phyloP scores from a whole-genome alignment of 2,329 filamentous ascomycete genomes.

The Sphaerulina musiva region DNA sequence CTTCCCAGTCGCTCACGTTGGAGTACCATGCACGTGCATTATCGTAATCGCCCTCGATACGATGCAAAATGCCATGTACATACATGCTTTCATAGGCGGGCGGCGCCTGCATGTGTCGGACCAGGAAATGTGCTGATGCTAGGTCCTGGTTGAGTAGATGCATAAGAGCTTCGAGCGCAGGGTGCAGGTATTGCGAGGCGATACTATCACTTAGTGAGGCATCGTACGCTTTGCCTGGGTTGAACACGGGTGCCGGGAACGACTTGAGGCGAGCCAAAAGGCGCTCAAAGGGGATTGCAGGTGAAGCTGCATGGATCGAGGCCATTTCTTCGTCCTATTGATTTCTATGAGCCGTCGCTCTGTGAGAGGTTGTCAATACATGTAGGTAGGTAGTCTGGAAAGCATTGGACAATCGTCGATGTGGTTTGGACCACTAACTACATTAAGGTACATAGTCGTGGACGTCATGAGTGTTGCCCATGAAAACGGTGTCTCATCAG shows the following conservation, averaged over 20 bases:
- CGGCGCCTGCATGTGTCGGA: slow-evolving; percentile 47
- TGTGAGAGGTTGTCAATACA: too few species aligned
- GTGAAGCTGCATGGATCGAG: slow-evolving; percentile 4
- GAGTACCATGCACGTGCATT: slow-evolving; percentile 46
- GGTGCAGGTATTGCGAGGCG: slow-evolving; percentile 36
- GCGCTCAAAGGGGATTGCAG: slow-evolving; percentile 25
- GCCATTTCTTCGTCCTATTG: slow-evolving; percentile 1
- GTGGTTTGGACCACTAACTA: too few species aligned
- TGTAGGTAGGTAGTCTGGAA: too few species aligned
- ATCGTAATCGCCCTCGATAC: slow-evolving; percentile 46
- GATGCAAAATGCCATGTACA: slow-evolving; percentile 46
- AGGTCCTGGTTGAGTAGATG: slow-evolving; percentile 50
- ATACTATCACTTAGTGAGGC: slow-evolving; percentile 26
- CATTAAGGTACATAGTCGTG: too few species aligned
- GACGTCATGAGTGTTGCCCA: too few species aligned
- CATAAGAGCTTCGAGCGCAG: slow-evolving; percentile 45
- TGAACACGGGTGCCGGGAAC: slow-evolving; percentile 26
- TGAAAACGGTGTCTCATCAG: too few species aligned
- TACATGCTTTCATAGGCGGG: slow-evolving; percentile 49
- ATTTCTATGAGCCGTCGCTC: too few species aligned
- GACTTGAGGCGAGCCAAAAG: slow-evolving; percentile 29
- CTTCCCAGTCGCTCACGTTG: slow-evolving; percentile 38
- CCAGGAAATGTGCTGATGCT: slow-evolving; percentile 47
- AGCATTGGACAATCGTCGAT: too few species aligned
- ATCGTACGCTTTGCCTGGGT: slow-evolving; percentile 22